Conservation (phyloP, 805 yeast species). For the Jamesozyma hellenica region DNA sequence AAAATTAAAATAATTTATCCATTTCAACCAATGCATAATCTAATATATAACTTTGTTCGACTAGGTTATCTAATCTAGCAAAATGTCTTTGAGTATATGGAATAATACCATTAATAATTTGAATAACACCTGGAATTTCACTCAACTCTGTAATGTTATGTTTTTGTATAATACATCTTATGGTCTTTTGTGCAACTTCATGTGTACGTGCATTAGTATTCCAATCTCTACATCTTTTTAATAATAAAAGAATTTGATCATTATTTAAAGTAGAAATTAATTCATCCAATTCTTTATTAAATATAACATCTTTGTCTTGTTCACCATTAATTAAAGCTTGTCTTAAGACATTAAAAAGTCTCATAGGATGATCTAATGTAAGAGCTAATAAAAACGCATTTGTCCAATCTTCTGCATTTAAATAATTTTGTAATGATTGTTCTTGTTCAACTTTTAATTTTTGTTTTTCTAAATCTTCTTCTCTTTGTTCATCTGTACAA, state of each 20-base stretch:
- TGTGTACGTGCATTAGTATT: slow-evolving; percentile 79
- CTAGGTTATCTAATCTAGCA: slow-evolving; percentile 60
- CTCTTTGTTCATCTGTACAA: slow-evolving; percentile 63
- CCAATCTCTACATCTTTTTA: slow-evolving; percentile 87
- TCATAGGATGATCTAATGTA: slow-evolving; percentile 81
- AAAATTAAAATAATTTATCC: slow-evolving; percentile 34
- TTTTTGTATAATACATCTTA: slow-evolving; percentile 51
- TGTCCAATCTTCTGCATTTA: slow-evolving; percentile 69
- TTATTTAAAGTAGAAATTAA: slow-evolving; percentile 48
- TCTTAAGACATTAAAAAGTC: slow-evolving; percentile 67
- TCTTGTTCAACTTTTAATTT: slow-evolving; percentile 70
- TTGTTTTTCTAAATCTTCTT: slow-evolving; percentile 39
- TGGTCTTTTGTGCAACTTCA: slow-evolving; percentile 67
- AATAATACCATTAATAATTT: slow-evolving; percentile 59
- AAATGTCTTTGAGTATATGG: slow-evolving; percentile 88
- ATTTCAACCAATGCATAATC: slow-evolving; percentile 79
- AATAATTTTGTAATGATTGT: slow-evolving; percentile 70
- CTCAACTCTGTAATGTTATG: slow-evolving; percentile 47
- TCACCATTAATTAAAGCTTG: slow-evolving; percentile 40
- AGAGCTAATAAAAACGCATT: slow-evolving; percentile 81
- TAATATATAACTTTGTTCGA: slow-evolving; percentile 76
- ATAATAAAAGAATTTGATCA: slow-evolving; percentile 49
- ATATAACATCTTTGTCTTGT: slow-evolving; percentile 11
- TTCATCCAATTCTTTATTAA: slow-evolving; percentile 47
- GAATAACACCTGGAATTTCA: slow-evolving; percentile 58